Evolutionary conservation across 129 eudicot species (phyloP).

Genomic region (Chrysanthemum makinoi): DNA sequence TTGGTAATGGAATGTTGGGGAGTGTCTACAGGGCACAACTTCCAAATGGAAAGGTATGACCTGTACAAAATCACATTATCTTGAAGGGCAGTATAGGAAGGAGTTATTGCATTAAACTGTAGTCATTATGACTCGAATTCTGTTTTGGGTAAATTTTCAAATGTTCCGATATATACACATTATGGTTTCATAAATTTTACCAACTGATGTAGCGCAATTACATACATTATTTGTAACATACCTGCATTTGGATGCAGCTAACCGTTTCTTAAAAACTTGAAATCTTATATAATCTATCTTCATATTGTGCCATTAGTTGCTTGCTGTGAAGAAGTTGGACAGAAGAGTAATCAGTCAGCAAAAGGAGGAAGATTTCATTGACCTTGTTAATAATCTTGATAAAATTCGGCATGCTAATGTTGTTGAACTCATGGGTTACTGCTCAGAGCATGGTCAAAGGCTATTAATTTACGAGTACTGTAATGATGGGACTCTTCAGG

Average conservation of each 20-base stretch:
- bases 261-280: background rate
- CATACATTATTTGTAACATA: background rate
- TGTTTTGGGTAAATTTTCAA: too few relatives aligned
- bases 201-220: background rate
- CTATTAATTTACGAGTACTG: conserved; percentile 82
- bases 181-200: too few relatives aligned
- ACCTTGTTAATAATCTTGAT: conserved; percentile 74
- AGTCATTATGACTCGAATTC: too few relatives aligned
- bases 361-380: conserved; percentile 82
- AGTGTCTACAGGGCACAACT: conserved; percentile 89
- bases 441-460: conserved; percentile 88
- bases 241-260: background rate
- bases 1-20: conserved; percentile 87
- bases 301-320: conserved; percentile 46
- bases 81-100: too few relatives aligned
- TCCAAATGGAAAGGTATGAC: conserved; percentile 77
- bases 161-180: too few relatives aligned
- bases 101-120: too few relatives aligned
- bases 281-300: conserved; percentile 23
- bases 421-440: conserved; percentile 90
- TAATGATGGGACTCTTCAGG: conserved; percentile 69
- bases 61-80: too few relatives aligned
- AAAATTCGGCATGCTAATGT: conserved; percentile 88
- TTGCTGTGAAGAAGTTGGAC: conserved; percentile 91
- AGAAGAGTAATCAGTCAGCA: conserved; percentile 66